These are phyloP conservation scores for Amanita pallidorosea DNA, from an alignment of 768 basidiomycete genomes.

Conservation along the genomic window DNA sequence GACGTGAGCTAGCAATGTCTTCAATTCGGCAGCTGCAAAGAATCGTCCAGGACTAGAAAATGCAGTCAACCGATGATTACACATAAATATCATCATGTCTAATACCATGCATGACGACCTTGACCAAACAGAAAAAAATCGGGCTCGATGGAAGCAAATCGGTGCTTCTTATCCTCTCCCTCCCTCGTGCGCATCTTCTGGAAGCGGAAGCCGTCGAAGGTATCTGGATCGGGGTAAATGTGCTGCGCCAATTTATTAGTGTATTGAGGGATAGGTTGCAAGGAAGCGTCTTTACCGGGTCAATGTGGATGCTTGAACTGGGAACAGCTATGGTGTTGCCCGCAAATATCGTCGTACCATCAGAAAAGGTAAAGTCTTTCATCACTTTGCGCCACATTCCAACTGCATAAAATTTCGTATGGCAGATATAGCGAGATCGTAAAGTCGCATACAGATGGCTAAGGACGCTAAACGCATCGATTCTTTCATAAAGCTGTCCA, in stretches of 20 bases:
- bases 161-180: conserved; percentile 18
- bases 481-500: conserved; percentile 37
- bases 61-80: background rate
- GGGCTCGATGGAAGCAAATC: conserved; percentile 16
- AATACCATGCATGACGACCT: conserved; percentile 13
- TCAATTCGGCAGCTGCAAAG: conserved; percentile 23
- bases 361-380: conserved; percentile 26
- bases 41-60: conserved; percentile 21
- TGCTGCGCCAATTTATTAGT: conserved; percentile 3
- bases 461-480: conserved; percentile 19
- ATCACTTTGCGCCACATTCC: conserved; percentile 20
- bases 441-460: conserved; percentile 10
- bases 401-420: conserved; percentile 12
- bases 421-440: background rate
- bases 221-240: conserved; percentile 21
- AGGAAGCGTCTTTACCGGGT: background rate
- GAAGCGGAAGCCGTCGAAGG: conserved; percentile 34
- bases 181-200: conserved; percentile 18
- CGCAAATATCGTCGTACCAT: conserved; percentile 16
- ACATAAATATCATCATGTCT: background rate
- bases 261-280: background rate
- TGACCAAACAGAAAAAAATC: conserved; percentile 24
- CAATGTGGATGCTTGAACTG: conserved; percentile 5
- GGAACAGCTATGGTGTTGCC: conserved; percentile 13
- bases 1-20: conserved; percentile 20